Percentiles rank a stretch among this genome's conserved stretches.
Conservation (phyloP, 2,329 filamentous ascomycete genomes). For the Sordariomycetes sp. region DNA sequence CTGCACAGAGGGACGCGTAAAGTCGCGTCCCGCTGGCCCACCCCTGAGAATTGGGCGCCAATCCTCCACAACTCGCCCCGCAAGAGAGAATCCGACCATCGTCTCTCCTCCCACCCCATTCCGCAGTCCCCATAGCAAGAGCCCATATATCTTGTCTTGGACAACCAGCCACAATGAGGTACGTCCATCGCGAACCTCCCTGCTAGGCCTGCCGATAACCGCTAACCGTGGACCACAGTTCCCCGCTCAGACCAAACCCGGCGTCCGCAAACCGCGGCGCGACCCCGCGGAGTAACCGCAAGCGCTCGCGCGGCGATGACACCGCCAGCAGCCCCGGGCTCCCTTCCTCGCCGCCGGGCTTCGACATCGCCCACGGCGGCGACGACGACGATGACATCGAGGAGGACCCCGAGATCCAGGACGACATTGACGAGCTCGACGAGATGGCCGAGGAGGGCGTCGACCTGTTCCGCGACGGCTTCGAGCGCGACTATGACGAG, state of each 20-base stretch:
- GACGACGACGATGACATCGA: constrained; percentile 65
- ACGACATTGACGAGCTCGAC: constrained; percentile 67
- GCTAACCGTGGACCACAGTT: constrained; percentile 38
- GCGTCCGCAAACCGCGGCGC: constrained; percentile 73
- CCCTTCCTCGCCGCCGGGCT: constrained; percentile 55
- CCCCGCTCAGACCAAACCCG: constrained; percentile 71
- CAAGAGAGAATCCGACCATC: neutral
- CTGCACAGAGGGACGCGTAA: neutral
- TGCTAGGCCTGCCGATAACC: constrained; percentile 3
- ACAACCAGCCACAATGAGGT: constrained; percentile 2
- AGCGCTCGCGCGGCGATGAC: constrained; percentile 43
- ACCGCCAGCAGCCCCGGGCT: constrained; percentile 46
- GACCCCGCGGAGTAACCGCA: constrained; percentile 37
- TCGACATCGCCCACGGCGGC: constrained; percentile 53
- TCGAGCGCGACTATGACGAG: constrained; percentile 59
- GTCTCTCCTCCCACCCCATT: constrained; percentile 3
- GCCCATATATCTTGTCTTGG: constrained; percentile 2
- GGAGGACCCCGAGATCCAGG: constrained; percentile 61
- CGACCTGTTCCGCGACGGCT: constrained; percentile 65
- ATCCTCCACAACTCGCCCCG: constrained; percentile 1
- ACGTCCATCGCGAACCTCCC: neutral
- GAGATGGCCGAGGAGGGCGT: constrained; percentile 75
- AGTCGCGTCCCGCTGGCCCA: constrained; percentile 5
- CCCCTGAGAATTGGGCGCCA: constrained; percentile 2
- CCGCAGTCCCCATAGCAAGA: constrained; percentile 7